A percentile compares a stretch with the other conserved stretches of the same genome.
phyloP scores from a whole-genome alignment of 1,284 basidiomycete species.

The Ustilago curta region DNA sequence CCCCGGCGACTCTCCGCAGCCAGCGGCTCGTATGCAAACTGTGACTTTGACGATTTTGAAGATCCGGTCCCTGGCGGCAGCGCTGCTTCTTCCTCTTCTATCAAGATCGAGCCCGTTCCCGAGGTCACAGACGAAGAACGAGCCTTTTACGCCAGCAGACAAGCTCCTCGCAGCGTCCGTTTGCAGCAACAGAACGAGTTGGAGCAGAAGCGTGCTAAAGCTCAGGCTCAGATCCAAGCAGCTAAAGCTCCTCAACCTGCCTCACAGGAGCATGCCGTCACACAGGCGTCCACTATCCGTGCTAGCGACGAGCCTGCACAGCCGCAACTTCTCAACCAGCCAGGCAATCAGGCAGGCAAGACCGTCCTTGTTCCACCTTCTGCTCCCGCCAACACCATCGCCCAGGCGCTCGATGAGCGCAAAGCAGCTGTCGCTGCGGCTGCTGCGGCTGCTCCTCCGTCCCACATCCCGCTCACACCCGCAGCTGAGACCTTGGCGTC shows the following conservation, averaged over 20 bases:
- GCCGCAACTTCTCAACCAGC: conserved; percentile 26
- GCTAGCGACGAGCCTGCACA: conserved; percentile 42
- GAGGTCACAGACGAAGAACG: conserved; percentile 53
- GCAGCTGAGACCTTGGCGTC: conserved; percentile 9
- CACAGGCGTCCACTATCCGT: conserved; percentile 18
- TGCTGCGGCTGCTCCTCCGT: neutral
- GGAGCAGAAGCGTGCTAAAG: conserved; percentile 30
- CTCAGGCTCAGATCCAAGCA: neutral
- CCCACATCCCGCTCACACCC: conserved; percentile 22
- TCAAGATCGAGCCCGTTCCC: conserved; percentile 44
- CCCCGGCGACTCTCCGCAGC: conserved; percentile 29
- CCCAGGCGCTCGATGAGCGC: conserved; percentile 38
- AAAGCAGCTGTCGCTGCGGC: conserved; percentile 36
- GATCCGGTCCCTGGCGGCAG: conserved; percentile 6
- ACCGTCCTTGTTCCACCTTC: conserved; percentile 33
- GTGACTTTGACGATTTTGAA: conserved; percentile 52
- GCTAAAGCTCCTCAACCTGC: neutral
- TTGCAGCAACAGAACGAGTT: conserved; percentile 41
- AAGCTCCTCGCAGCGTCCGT: conserved; percentile 52
- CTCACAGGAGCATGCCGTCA: conserved; percentile 8
- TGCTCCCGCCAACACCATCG: conserved; percentile 23
- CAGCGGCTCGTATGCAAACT: conserved; percentile 58
- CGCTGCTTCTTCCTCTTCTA: conserved; percentile 21
- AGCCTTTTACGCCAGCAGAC: conserved; percentile 48
- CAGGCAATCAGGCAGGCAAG: conserved; percentile 37